A percentile compares a stretch with the other conserved stretches of the same genome.
phyloP scores from a whole-genome alignment of 2,329 filamentous ascomycete genomes.

The Aureobasidium sp. region DNA sequence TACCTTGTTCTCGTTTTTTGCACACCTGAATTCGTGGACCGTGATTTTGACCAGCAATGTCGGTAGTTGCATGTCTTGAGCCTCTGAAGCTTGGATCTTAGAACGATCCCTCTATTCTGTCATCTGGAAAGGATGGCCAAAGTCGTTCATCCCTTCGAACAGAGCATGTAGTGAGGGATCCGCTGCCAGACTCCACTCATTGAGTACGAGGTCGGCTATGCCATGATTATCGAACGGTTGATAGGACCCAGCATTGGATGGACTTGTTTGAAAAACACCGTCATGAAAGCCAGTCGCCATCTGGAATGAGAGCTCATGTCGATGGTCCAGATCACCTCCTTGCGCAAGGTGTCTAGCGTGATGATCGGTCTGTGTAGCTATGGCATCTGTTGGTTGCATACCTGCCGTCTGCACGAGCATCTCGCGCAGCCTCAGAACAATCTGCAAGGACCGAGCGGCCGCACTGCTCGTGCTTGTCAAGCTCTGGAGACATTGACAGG shows the following conservation, averaged over 20 bases:
- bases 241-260: neutral
- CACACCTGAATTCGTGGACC: too few relatives aligned
- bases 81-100: too few relatives aligned
- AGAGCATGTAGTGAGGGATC: neutral
- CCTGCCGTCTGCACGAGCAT: neutral
- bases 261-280: conserved; percentile 1
- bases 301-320: conserved; percentile 1
- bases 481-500: neutral
- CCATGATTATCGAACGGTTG: conserved; percentile 5
- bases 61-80: too few relatives aligned
- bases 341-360: neutral
- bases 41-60: too few relatives aligned
- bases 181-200: conserved; percentile 4
- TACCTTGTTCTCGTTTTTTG: too few relatives aligned
- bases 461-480: conserved; percentile 3
- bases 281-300: conserved; percentile 1
- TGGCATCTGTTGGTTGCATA: neutral
- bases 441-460: neutral
- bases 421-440: neutral
- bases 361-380: neutral
- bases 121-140: conserved; percentile 6
- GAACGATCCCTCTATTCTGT: neutral
- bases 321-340: neutral
- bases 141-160: conserved; percentile 3
- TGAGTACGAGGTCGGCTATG: neutral